These are phyloP conservation scores for Camellia granthamiana DNA, from an alignment of 148 eudicot species.

Conservation along the genomic window DNA sequence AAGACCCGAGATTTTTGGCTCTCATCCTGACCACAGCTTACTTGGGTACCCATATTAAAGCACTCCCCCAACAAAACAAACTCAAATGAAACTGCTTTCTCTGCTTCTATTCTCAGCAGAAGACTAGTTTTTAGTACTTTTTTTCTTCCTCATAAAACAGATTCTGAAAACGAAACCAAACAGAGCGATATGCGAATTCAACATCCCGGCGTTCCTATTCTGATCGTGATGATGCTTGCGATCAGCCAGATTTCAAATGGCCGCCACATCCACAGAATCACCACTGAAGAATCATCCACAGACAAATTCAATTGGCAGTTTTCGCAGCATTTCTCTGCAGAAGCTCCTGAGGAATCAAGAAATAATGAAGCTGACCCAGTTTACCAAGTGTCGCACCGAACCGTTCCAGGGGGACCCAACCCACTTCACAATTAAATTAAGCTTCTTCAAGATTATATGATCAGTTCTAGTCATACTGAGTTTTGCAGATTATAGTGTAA, in stretches of 20 bases:
- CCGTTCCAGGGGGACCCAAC: slow-evolving; percentile 67
- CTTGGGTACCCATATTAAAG: slow-evolving; percentile 14
- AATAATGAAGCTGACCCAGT: slow-evolving; percentile 7
- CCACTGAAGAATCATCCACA: slow-evolving; percentile 10
- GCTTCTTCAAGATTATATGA: slow-evolving; percentile 14
- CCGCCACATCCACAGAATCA: slow-evolving; percentile 22
- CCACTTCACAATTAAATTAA: slow-evolving; percentile 70
- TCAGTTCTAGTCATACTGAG: slow-evolving; percentile 2
- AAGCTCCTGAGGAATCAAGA: slow-evolving; percentile 26
- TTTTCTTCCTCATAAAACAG: no score
- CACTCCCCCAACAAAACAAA: slow-evolving; percentile 14
- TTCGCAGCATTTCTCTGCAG: slow-evolving; percentile 31
- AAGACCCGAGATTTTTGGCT: slow-evolving; percentile 18
- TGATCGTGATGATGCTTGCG: slow-evolving; percentile 31
- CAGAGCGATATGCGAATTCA: slow-evolving; percentile 30
- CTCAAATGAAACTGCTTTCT: slow-evolving; percentile 6
- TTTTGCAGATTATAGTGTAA: slow-evolving; percentile 26
- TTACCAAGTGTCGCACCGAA: slow-evolving; percentile 38
- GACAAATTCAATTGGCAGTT: slow-evolving; percentile 1
- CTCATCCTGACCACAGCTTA: slow-evolving; percentile 17
- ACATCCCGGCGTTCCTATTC: slow-evolving; percentile 21
- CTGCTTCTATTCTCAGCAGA: background rate
- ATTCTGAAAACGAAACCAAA: background rate
- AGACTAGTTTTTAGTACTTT: no score
- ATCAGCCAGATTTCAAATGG: slow-evolving; percentile 29